Percentiles rank a stretch among this genome's conserved stretches.
These are phyloP conservation scores for Monilinia fructicola DNA, from an alignment of 2,329 filamentous ascomycete genomes.

Conservation along the genomic window DNA sequence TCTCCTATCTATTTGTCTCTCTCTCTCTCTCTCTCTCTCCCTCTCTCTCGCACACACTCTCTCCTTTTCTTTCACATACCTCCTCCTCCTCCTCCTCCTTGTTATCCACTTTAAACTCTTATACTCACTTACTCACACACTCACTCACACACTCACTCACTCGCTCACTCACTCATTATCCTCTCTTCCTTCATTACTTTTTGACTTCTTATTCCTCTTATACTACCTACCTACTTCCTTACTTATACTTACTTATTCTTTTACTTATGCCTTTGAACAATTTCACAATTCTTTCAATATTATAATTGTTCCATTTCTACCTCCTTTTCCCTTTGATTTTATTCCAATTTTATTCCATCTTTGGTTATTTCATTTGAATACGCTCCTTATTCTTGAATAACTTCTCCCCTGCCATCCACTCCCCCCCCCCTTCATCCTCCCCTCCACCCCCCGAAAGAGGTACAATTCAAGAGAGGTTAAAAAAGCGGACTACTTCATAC, in stretches of 20 bases:
- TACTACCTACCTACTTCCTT: not conserved
- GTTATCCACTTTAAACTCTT: not conserved
- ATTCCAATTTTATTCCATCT: slow-evolving; percentile 20
- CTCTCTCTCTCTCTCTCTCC: too few relatives aligned
- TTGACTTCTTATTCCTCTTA: not conserved
- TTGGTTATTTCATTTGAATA: slow-evolving; percentile 19
- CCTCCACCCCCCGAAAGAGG: too few relatives aligned
- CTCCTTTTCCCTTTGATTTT: slow-evolving; percentile 18
- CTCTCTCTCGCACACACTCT: not conserved
- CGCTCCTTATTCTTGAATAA: not conserved
- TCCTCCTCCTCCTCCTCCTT: slow-evolving; percentile 1
- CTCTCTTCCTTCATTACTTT: not conserved
- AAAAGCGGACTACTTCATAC: too few relatives aligned
- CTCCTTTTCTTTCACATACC: not conserved
- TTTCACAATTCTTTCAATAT: slow-evolving; percentile 7
- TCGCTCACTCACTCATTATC: not conserved
- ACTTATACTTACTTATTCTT: not conserved
- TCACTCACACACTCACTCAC: not conserved
- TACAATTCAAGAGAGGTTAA: too few relatives aligned
- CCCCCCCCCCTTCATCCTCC: not conserved
- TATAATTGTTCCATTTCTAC: slow-evolving; percentile 4
- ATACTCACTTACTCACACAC: not conserved
- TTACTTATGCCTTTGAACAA: not conserved
- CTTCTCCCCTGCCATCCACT: not conserved
- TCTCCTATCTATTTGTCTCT: too few relatives aligned